These are phyloP conservation scores for Coemansia sp. DNA, from an alignment of 192 early-diverging fungal species.

Conservation along the genomic window DNA sequence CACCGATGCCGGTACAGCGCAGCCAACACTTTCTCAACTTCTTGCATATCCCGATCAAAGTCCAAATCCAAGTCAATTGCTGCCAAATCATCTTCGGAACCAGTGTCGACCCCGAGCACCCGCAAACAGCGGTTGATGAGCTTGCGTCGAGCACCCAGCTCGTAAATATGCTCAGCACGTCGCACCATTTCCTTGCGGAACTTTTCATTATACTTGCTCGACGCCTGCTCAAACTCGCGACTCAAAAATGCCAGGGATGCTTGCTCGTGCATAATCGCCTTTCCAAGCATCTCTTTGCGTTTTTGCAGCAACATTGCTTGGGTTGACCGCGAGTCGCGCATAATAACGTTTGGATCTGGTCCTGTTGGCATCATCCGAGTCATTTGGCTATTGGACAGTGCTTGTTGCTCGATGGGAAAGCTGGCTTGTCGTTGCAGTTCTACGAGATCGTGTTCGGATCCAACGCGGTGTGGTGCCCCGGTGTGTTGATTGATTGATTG, in stretches of 20 bases:
- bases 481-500: slow-evolving; percentile 16
- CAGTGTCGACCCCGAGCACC: slow-evolving; percentile 31
- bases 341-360: slow-evolving; percentile 51
- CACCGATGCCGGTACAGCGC: slow-evolving; percentile 69
- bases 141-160: slow-evolving; percentile 52
- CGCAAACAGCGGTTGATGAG: slow-evolving; percentile 53
- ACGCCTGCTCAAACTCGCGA: slow-evolving; percentile 45
- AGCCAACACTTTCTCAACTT: slow-evolving; percentile 51
- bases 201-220: slow-evolving; percentile 31
- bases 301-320: slow-evolving; percentile 48
- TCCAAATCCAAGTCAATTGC: slow-evolving; percentile 12
- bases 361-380: slow-evolving; percentile 44
- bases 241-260: slow-evolving; percentile 36
- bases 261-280: slow-evolving; percentile 46
- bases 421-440: slow-evolving; percentile 43
- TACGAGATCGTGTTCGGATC: neutral
- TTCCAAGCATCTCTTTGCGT: slow-evolving; percentile 51
- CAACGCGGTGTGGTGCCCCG: neutral
- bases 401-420: slow-evolving; percentile 25
- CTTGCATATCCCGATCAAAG: slow-evolving; percentile 46
- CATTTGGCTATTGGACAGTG: slow-evolving; percentile 26
- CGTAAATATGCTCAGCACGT: slow-evolving; percentile 52
- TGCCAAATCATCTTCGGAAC: neutral
- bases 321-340: slow-evolving; percentile 53
- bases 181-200: slow-evolving; percentile 43